Base-by-base conservation (phyloP, 1,284 basidiomycete genomes). In the Irpex lacteus region DNA sequence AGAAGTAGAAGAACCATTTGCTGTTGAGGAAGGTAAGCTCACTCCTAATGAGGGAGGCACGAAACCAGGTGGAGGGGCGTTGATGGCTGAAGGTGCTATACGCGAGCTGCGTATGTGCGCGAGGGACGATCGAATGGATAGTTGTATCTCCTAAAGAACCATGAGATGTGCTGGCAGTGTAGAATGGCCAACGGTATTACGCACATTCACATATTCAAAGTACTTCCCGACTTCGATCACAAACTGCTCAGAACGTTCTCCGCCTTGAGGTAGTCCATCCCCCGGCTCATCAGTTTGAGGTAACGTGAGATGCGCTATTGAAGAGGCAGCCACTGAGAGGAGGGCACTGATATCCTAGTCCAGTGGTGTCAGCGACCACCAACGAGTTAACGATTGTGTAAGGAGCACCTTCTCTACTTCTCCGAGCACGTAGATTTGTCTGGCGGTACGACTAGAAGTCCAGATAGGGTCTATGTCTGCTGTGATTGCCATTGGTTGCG, bases 171-270 rank as follows among this genome's bases (percentile, higher is more conserved):
- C 19, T 19, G 50, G 19, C 13, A 18, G 9, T 32, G n/a, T n/a
- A n/a, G n/a, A n/a, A n/a, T n/a, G n/a, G n/a, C n/a, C n/a, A n/a
- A n/a, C n/a, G n/a, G n/a, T n/a, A n/a, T n/a, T n/a, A 81, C 87
- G 69, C 71, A 93, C 92, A 72, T 94, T 88, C 7, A 94, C 80
- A 32, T 87, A 85, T 68, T 92, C 86, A 72, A 93, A 94, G 75
- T 92, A 94, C 71, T 92, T 89, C 76, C 86, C 89, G 59, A 90
- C 90, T 78, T 92, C 90, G 54, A 90, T 79, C 54, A 93, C 91
- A 69, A 93, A 93, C 71, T 91, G 88, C 70, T 93, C 91, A 9
- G 90, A 91, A 50, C 91, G 81, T 74, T 93, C 91, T 66, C 89
- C 91, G 38, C 90, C 90, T 70, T 90, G 88, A 1, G 91, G 90